Evolutionary conservation across 2,329 filamentous ascomycete species (phyloP).

Genomic region (Sporothrix mexicana): DNA sequence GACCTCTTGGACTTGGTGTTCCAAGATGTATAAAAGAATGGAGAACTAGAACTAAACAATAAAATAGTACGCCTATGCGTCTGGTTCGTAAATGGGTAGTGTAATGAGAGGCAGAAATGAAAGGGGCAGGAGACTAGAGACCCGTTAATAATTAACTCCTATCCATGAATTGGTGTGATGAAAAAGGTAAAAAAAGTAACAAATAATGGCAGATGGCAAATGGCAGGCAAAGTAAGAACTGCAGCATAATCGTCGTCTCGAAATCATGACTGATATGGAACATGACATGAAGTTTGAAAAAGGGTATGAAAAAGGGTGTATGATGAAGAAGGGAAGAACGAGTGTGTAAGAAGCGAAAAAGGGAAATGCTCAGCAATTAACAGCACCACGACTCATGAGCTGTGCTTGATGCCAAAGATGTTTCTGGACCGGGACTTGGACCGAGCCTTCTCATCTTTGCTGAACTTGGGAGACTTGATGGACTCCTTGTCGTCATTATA

Average conservation of each 20-base stretch:
- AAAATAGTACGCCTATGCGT: conserved; percentile 28
- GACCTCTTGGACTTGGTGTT: neutral
- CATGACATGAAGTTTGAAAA: conserved; percentile 1
- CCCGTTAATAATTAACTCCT: conserved; percentile 27
- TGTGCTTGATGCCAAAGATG: conserved; percentile 64
- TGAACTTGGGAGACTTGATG: conserved; percentile 51
- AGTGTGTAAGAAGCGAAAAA: conserved; percentile 34
- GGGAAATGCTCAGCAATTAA: too few relatives aligned
- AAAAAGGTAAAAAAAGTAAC: neutral
- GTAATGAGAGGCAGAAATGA: conserved; percentile 8
- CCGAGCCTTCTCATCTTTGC: conserved; percentile 72
- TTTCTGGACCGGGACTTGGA: conserved; percentile 77
- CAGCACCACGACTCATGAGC: conserved; percentile 15
- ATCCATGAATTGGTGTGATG: conserved; percentile 12
- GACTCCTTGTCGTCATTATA: conserved; percentile 71
- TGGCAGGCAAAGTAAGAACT: neutral
- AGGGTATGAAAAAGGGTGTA: conserved; percentile 29
- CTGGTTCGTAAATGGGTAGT: neutral
- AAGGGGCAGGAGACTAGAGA: neutral
- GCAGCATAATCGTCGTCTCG: conserved; percentile 26
- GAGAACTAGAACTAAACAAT: conserved; percentile 27
- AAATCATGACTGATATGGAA: conserved; percentile 21
- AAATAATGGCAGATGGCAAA: conserved; percentile 13
- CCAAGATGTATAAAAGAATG: neutral
- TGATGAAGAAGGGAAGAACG: conserved; percentile 34